A percentile compares a stretch with the other conserved stretches of the same genome.
Conservation (phyloP, 495 filamentous ascomycete genomes). For the Usnea hakonensis region DNA sequence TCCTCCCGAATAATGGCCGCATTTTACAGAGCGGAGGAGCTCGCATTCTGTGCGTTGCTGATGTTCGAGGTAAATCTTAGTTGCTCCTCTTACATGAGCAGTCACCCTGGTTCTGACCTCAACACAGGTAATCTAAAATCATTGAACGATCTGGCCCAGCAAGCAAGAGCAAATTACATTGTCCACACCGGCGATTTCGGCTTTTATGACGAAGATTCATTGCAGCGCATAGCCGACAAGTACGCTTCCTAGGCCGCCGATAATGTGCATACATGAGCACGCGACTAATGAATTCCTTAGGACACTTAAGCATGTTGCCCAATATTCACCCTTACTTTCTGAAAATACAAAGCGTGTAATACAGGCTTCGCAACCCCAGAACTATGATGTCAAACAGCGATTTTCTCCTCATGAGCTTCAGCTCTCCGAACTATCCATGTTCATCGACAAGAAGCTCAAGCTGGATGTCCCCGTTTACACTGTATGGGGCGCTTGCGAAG, state of each 20-base stretch:
- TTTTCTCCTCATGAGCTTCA: slow-evolving; percentile 76
- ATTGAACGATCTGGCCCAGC: slow-evolving; percentile 89
- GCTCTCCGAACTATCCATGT: slow-evolving; percentile 87
- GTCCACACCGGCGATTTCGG: slow-evolving; percentile 99
- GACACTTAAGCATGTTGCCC: slow-evolving; percentile 94
- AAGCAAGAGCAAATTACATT: slow-evolving; percentile 89
- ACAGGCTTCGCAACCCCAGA: slow-evolving; percentile 51
- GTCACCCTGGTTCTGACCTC: slow-evolving; percentile 15
- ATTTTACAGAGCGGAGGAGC: slow-evolving; percentile 78
- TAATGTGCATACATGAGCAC: slow-evolving; percentile 11
- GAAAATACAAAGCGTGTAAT: slow-evolving; percentile 84
- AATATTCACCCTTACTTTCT: slow-evolving; percentile 91
- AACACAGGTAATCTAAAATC: slow-evolving; percentile 81
- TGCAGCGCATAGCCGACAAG: slow-evolving; percentile 99
- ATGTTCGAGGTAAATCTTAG: slow-evolving; percentile 75
- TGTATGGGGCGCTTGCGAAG: slow-evolving; percentile 98
- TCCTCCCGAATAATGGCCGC: slow-evolving; percentile 59
- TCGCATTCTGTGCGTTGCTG: slow-evolving; percentile 89
- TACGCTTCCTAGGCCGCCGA: slow-evolving; percentile 41
- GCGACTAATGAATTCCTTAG: slow-evolving; percentile 43
- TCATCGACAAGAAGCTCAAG: slow-evolving; percentile 79
- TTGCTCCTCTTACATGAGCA: background rate
- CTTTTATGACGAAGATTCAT: slow-evolving; percentile 93
- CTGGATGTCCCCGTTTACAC: slow-evolving; percentile 96
- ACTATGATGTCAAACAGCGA: slow-evolving; percentile 65